These are phyloP conservation scores for Malassezia arunalokei DNA, from an alignment of 1,284 basidiomycete genomes.

Conservation along the genomic window DNA sequence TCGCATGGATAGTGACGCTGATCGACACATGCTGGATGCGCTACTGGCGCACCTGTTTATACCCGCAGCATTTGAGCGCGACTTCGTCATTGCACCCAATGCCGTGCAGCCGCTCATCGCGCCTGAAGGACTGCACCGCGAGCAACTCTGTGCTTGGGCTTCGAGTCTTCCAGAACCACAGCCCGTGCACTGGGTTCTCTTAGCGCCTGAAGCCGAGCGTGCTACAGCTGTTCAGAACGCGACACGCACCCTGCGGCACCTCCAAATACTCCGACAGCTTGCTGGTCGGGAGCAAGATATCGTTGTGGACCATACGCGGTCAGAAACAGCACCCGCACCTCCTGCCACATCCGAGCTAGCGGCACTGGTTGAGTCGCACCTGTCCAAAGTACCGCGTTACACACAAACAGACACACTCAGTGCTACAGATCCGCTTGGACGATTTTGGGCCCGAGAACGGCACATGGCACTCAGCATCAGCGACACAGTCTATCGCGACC, in stretches of 20 bases:
- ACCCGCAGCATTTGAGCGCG: slow-evolving; percentile 34
- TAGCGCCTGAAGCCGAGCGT: slow-evolving; percentile 41
- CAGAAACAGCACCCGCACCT: slow-evolving; percentile 8
- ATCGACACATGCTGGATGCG: slow-evolving; percentile 40
- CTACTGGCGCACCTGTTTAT: slow-evolving; percentile 42
- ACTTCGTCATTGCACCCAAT: slow-evolving; percentile 34
- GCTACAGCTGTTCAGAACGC: slow-evolving; percentile 38
- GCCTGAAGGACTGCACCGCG: slow-evolving; percentile 41
- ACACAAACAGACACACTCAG: not conserved
- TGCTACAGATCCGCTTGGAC: slow-evolving; percentile 25
- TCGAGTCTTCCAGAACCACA: slow-evolving; percentile 40
- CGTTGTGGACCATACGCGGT: not conserved
- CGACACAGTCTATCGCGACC: slow-evolving; percentile 23
- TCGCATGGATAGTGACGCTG: slow-evolving; percentile 38
- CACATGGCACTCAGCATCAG: slow-evolving; percentile 25
- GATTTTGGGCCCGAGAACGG: slow-evolving; percentile 44
- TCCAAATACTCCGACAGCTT: slow-evolving; percentile 35
- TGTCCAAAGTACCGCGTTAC: not conserved
- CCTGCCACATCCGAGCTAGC: slow-evolving; percentile 7
- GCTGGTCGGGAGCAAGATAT: not conserved
- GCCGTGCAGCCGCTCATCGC: slow-evolving; percentile 25
- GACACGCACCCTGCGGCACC: slow-evolving; percentile 27
- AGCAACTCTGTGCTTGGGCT: slow-evolving; percentile 37
- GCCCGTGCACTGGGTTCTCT: slow-evolving; percentile 40
- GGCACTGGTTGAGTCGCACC: not conserved